Evolutionary conservation across 1,284 basidiomycete genomes (phyloP).

Genomic region (Leccinum solheimii): DNA sequence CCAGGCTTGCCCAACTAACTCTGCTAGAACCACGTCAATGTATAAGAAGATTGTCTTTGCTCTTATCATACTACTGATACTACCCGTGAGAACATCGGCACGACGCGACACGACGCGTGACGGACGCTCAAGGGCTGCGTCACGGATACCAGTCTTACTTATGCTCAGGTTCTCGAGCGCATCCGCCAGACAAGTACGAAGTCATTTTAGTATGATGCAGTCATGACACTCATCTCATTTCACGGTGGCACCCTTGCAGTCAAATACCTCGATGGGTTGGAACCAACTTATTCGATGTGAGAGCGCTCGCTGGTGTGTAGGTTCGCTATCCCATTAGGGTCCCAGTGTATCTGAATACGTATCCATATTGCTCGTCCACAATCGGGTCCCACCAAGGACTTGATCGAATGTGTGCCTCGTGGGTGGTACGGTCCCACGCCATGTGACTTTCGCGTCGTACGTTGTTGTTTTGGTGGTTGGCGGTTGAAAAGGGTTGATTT

Average conservation of each 20-base stretch:
- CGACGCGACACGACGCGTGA: too few relatives aligned
- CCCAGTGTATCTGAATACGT: neutral
- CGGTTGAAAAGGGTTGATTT: neutral
- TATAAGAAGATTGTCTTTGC: too few relatives aligned
- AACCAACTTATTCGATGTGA: slow-evolving; percentile 17
- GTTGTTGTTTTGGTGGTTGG: neutral
- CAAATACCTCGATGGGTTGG: slow-evolving; percentile 25
- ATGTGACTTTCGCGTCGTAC: neutral
- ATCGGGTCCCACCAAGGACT: neutral
- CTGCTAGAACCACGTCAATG: too few relatives aligned
- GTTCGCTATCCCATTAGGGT: slow-evolving; percentile 1
- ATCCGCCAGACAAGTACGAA: slow-evolving; percentile 9
- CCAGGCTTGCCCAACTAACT: too few relatives aligned
- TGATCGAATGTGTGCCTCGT: neutral
- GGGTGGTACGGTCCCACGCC: slow-evolving; percentile 7
- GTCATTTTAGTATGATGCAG: neutral
- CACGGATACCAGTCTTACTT: slow-evolving; percentile 10
- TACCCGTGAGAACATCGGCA: too few relatives aligned
- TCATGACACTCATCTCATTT: neutral
- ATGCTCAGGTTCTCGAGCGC: slow-evolving; percentile 9
- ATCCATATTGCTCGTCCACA: neutral
- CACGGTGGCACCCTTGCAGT: neutral
- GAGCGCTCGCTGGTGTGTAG: slow-evolving; percentile 1
- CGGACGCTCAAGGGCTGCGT: slow-evolving; percentile 4
- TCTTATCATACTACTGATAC: too few relatives aligned